Conservation (phyloP, 192 early-diverging fungal genomes). For the Spizellomyces punctatus region DNA sequence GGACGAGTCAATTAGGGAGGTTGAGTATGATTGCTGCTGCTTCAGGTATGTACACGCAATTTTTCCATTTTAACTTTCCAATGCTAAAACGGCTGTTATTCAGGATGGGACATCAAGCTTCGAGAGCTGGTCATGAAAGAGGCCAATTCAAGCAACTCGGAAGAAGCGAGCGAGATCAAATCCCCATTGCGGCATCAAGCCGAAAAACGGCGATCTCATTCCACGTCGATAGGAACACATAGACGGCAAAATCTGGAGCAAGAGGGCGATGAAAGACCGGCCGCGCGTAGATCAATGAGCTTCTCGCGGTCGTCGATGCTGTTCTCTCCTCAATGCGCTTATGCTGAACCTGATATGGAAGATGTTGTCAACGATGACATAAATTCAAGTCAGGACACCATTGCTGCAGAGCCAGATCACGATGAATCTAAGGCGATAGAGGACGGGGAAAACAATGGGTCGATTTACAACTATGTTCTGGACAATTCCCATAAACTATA, state of each 20-base stretch:
- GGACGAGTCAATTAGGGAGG: conserved; percentile 20
- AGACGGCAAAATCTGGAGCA: too few relatives aligned
- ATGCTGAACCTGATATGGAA: background rate
- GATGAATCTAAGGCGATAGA: background rate
- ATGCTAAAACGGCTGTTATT: background rate
- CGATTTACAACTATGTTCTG: background rate
- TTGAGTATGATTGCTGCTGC: conserved; percentile 30
- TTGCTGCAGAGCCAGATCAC: background rate
- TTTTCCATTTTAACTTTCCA: too few relatives aligned
- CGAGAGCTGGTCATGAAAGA: conserved; percentile 37
- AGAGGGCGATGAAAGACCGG: too few relatives aligned
- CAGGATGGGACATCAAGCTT: conserved; percentile 38
- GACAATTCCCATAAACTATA: background rate
- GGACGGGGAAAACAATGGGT: background rate
- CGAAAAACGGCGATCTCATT: too few relatives aligned
- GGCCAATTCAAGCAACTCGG: conserved; percentile 13
- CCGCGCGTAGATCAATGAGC: too few relatives aligned
- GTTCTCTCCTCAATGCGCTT: background rate
- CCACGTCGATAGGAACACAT: background rate
- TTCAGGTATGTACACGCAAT: background rate
- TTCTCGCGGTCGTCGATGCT: background rate
- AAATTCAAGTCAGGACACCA: background rate
- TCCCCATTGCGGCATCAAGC: too few relatives aligned
- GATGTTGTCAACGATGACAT: background rate
- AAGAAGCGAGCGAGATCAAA: background rate